These are phyloP conservation scores for Debaryomyces prosopidis DNA, from an alignment of 805 yeast genomes.

Conservation along the genomic window DNA sequence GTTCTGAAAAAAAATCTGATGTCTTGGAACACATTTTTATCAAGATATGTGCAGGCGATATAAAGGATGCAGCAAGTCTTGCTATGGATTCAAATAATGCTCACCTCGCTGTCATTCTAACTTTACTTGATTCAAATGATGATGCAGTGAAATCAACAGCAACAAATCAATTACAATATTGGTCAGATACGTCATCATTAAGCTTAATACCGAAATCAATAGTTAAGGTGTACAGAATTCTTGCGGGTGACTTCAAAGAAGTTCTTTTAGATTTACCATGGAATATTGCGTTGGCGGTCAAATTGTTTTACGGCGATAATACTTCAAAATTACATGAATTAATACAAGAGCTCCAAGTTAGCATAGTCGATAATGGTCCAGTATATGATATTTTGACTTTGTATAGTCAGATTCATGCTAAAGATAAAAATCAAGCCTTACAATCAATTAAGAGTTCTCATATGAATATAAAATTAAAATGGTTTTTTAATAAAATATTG, in stretches of 20 bases:
- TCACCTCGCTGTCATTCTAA: constrained; percentile 69
- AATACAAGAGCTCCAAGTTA: constrained; percentile 5
- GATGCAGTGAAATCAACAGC: constrained; percentile 58
- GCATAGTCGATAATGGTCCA: constrained; percentile 7
- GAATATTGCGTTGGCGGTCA: constrained; percentile 60
- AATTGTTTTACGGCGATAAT: constrained; percentile 61
- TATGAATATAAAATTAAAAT: constrained; percentile 43
- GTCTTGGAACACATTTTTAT: constrained; percentile 53
- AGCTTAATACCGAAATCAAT: constrained; percentile 53
- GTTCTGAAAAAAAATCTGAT: constrained; percentile 27
- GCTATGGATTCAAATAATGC: constrained; percentile 64
- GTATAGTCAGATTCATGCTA: constrained; percentile 9
- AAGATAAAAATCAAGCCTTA: constrained; percentile 8
- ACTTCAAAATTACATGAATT: constrained; percentile 11
- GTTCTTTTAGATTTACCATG: constrained; percentile 57
- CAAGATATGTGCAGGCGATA: constrained; percentile 52
- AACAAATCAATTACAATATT: constrained; percentile 57
- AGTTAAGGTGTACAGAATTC: constrained; percentile 60
- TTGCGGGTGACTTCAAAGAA: constrained; percentile 52
- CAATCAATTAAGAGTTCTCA: constrained; percentile 7
- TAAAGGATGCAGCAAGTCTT: constrained; percentile 58
- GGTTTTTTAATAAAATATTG: constrained; percentile 54
- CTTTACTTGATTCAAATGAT: constrained; percentile 73
- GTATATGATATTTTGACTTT: constrained; percentile 22
- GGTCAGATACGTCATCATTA: constrained; percentile 51